Base-by-base conservation (phyloP, 306 rosid species). In the Vicia faba region DNA sequence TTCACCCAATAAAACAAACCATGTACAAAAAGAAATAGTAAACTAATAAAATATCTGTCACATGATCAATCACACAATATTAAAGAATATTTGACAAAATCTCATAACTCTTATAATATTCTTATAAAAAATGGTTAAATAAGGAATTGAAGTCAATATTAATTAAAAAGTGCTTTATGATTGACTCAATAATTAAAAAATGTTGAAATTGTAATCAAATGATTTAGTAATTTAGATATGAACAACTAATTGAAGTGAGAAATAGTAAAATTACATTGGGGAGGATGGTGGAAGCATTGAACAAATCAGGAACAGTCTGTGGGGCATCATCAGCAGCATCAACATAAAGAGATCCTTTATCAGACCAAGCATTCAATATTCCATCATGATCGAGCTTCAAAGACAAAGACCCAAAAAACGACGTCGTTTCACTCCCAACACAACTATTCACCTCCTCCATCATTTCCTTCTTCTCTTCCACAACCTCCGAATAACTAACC, bases 291-390 rank as follows among this genome's bases (percentile, higher is more conserved):
- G 72, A 40, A 61, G 40, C 66, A 51, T 74, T 71, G 5, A 50
- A 63, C 29, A 87, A 80, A 56, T 85, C 81, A 14, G 96, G 95
- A 0, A 90, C 96, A n/a, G 76, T 70, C 28, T 85, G 96, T 43
- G 91, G 92, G 8, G 81, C 55, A 57, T 79, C 69, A 35, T 84
- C 88, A 3, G 68, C 83, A 12, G 74, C 85, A 11, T 77, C 83
- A 4, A 95, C 79, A 50, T 51, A 90, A 7, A 90, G 85, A 5
- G 99, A 68, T 18, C 96, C 92, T 64, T 90, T 85, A 48, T 87
- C 92, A 15, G 97, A 86, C 99, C 99, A 95, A 55, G 95, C 97
- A 35, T 86, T 86, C 72, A 95, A 56, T 60, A 95, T 88, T 43
- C 82, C 97, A 62, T 85, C 64, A 54, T 88, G 90, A 81, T 95